Evolutionary conservation across 495 filamentous ascomycete genomes (phyloP), one percentile per base, ranked within the genome.

Genomic region (Annulohypoxylon maeteangense): DNA sequence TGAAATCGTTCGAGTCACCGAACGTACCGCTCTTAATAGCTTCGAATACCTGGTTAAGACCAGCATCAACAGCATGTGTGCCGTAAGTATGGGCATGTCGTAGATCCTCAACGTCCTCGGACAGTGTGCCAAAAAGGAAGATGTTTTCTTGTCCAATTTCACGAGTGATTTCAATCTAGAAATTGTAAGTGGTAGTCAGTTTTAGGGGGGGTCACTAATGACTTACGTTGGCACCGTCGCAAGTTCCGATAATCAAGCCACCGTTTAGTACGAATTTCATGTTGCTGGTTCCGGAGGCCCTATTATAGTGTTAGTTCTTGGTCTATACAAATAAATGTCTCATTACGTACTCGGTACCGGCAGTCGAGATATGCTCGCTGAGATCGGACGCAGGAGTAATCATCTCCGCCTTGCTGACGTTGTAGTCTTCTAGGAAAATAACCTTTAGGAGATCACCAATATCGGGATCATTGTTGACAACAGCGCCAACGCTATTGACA

Each of bases 251-350:
- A 68, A 99, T 96, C 62, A 99, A 82, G 44, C 95, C 95, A 63
- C 95, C 95, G 74, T 98, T 99, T 72, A 99, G 84, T 11, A 97
- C 95, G 75, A 99, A 99, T 79, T 99, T 99, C 95, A 99, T 99
- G 87, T 98, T 98, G 70, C 85, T 87, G 11, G 86, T 88, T 65
- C 86, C 86, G 40, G 83, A 85, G 0, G 86, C 86, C 76, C 83
- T 85, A 47, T 47, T 10, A 4, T 7, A 4, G 45, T 22, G 22
- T 78, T 45, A 78, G 71, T 23, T 7, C 8, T 27, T 11, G 20
- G 7, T 1, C 14, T 55, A 27, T 12, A 0, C 1, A 1, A 16
- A 23, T 18, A 50, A 3, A 8, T 18, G n/a, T 57, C 62, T 36
- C 62, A 50, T 25, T 3, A 77, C 83, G 78, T 70, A 85, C 83